phyloP scores from a whole-genome alignment of 2,329 filamentous ascomycete species.

The Pseudocercospora pini-densiflorae region DNA sequence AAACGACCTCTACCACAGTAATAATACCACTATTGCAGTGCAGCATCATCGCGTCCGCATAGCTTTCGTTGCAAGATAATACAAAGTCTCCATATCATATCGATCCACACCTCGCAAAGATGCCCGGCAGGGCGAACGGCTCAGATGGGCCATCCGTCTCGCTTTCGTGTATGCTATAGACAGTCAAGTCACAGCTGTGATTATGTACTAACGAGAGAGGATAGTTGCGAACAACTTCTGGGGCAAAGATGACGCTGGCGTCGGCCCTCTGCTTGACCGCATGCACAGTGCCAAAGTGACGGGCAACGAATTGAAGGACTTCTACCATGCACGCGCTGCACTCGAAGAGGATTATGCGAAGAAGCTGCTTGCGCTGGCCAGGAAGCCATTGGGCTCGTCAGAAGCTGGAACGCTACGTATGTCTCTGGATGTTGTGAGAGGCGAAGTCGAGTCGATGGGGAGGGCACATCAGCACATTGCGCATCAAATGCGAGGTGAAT shows the following conservation, averaged over 20 bases:
- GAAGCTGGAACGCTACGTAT: slow-evolving; percentile 82
- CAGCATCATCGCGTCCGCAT: neutral
- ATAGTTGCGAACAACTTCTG: slow-evolving; percentile 99
- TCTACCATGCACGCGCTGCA: slow-evolving; percentile 87
- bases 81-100: neutral
- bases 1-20: neutral
- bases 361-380: slow-evolving; percentile 82
- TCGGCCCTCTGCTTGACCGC: slow-evolving; percentile 86
- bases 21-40: neutral
- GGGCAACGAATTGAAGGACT: slow-evolving; percentile 88
- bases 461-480: slow-evolving; percentile 93
- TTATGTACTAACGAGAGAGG: slow-evolving; percentile 38
- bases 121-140: slow-evolving; percentile 39
- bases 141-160: slow-evolving; percentile 43
- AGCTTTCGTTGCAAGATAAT: neutral
- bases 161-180: slow-evolving; percentile 39
- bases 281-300: slow-evolving; percentile 95
- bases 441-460: slow-evolving; percentile 89
- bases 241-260: slow-evolving; percentile 98
- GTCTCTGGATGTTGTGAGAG: slow-evolving; percentile 85
- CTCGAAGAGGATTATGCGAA: slow-evolving; percentile 97
- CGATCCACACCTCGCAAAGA: slow-evolving; percentile 17
- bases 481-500: slow-evolving; percentile 90
- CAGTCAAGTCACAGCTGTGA: neutral
- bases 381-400: slow-evolving; percentile 86